These are phyloP conservation scores for Actinomortierella ambigua DNA, from an alignment of 371 early-diverging fungal species.

Conservation along the genomic window DNA sequence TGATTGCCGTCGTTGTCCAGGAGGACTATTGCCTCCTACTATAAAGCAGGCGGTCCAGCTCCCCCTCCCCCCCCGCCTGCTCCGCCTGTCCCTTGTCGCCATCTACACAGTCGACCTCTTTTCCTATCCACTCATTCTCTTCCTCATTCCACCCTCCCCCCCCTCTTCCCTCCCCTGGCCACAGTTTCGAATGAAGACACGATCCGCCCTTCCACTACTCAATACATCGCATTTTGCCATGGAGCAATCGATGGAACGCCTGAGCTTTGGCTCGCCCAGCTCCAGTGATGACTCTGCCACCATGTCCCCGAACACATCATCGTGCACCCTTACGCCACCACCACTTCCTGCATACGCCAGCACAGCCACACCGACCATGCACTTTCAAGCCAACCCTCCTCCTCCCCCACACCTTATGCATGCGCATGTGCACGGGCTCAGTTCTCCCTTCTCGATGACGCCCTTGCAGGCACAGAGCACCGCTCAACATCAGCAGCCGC, in stretches of 20 bases:
- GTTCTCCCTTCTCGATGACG: background rate
- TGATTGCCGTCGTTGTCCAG: no score
- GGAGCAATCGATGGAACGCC: constrained; percentile 34
- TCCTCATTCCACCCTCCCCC: background rate
- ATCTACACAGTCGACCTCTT: background rate
- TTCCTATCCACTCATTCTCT: background rate
- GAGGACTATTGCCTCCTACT: background rate
- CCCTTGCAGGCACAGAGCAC: background rate
- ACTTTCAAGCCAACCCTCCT: background rate
- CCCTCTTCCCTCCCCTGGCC: background rate
- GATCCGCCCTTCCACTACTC: background rate
- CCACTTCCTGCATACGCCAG: constrained; percentile 8
- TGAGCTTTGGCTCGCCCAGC: constrained; percentile 26
- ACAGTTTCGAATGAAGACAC: background rate
- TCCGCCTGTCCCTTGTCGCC: background rate
- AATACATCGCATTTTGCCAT: constrained; percentile 5
- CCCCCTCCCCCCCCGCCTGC: background rate
- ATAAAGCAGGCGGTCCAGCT: background rate
- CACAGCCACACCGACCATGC: constrained; percentile 7
- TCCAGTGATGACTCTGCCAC: background rate
- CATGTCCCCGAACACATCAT: background rate
- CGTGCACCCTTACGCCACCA: background rate
- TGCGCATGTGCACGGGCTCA: background rate
- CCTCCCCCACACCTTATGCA: background rate
- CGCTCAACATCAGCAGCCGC: background rate